Conservation (phyloP, 2,329 filamentous ascomycete species). For the Salinomyces thailandicus region DNA sequence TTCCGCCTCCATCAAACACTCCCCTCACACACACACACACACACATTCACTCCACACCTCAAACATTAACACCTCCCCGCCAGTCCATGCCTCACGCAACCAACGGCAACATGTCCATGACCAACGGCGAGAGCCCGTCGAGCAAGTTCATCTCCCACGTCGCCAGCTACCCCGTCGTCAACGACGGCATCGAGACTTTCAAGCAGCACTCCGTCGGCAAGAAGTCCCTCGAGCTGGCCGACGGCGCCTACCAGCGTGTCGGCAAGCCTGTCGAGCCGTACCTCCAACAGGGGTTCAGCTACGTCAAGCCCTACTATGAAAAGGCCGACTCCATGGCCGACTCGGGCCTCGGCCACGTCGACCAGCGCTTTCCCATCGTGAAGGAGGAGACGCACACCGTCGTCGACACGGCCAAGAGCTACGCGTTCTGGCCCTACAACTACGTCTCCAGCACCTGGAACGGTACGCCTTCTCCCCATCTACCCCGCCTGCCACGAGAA, state of each 20-base stretch:
- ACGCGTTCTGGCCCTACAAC: constrained; percentile 45
- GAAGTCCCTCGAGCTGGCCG: constrained; percentile 66
- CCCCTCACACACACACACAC: not conserved
- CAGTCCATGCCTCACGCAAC: constrained; percentile 40
- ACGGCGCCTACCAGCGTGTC: constrained; percentile 64
- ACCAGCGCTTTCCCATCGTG: constrained; percentile 48
- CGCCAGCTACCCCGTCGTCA: constrained; percentile 70
- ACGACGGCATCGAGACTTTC: constrained; percentile 66
- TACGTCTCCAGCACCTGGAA: constrained; percentile 26
- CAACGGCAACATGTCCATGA: constrained; percentile 25
- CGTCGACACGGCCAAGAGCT: constrained; percentile 51
- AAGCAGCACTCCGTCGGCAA: constrained; percentile 74
- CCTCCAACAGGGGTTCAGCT: constrained; percentile 67
- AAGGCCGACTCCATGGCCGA: constrained; percentile 65
- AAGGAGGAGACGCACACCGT: constrained; percentile 42
- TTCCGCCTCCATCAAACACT: too few relatives aligned
- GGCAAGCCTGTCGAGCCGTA: constrained; percentile 70
- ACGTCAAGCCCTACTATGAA: constrained; percentile 72
- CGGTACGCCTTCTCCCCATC: constrained; percentile 10
- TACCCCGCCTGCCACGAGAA: not conserved
- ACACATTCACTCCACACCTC: not conserved
- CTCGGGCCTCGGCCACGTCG: constrained; percentile 34
- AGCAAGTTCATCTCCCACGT: constrained; percentile 52
- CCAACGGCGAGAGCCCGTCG: constrained; percentile 42
- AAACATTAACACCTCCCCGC: not conserved